Evolutionary conservation across 805 yeast species (phyloP), one percentile per base, ranked within the genome.

Genomic region (Barnettozyma sp.): DNA sequence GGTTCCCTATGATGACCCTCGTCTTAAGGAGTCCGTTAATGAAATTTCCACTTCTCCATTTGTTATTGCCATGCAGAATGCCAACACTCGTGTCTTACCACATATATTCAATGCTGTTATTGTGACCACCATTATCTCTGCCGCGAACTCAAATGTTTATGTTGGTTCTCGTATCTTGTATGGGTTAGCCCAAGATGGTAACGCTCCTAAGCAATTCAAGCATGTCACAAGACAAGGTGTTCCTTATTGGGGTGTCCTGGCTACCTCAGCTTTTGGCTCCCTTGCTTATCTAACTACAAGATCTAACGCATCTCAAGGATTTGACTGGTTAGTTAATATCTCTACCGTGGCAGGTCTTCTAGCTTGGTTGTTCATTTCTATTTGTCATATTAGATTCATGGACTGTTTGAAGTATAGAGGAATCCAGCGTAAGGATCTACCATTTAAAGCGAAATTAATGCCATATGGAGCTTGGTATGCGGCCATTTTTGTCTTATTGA

Each of bases 281-380:
- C 59, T 82, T 38, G 85, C 78, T 3, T 79, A 71, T 62, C 59
- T 82, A 60, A 73, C 73, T 14, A 61, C 61, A 27, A 68, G 79
- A 6, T 55, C 61, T 15, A 62, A 70, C 38, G 82, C 82, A 39
- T 52, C 55, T 26, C 65, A 69, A 4, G 87, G 78, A 21, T 82
- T 82, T 62, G 62, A 70, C 51, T 82, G 88, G 88, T 65, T 82
- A 40, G 60, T 80, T 46, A 80, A 79, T 56, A 79, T 82, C 48
- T 72, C 84, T n/a, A 82, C 83, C 20, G 79, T 80, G 33, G 78
- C 87, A 9, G 88, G 88, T 40, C 67, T 81, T 45, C 76, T 80
- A 46, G 70, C 83, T 13, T 79, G 88, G 88, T 69, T 76, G 33
- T 71, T 75, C 54, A 79, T 81, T 42, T 67, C 78, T 20, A 57